A percentile compares a stretch with the other conserved stretches of the same genome.
Conservation (phyloP, 2,329 filamentous ascomycete genomes). For the Claviceps digitariae region DNA sequence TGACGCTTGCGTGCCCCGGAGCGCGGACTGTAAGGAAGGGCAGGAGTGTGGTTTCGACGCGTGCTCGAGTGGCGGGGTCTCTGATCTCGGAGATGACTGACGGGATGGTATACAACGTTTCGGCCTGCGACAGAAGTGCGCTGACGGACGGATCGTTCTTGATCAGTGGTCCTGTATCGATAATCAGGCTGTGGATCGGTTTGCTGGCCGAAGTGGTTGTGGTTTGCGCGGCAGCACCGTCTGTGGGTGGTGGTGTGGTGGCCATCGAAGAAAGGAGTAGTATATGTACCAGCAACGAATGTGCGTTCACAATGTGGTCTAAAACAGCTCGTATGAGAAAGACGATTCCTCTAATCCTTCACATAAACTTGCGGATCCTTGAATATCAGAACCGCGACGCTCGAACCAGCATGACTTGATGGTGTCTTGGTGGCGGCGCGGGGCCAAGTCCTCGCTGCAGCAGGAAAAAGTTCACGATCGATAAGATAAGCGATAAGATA, state of each 20-base stretch:
- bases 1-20: constrained; percentile 64
- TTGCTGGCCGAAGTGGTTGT: constrained; percentile 32
- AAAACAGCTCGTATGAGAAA: background rate
- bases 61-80: constrained; percentile 64
- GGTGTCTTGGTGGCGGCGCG: background rate
- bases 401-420: background rate
- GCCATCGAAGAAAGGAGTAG: background rate
- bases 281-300: background rate
- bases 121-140: constrained; percentile 63
- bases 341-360: background rate
- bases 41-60: constrained; percentile 71
- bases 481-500: background rate
- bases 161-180: constrained; percentile 88
- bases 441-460: background rate
- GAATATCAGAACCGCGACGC: background rate
- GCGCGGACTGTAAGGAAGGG: constrained; percentile 72
- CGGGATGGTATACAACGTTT: constrained; percentile 69
- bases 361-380: background rate
- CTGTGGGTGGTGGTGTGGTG: constrained; percentile 2
- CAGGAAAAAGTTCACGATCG: background rate
- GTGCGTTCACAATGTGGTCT: background rate
- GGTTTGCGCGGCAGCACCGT: constrained; percentile 5
- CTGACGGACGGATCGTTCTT: constrained; percentile 82
- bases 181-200: constrained; percentile 66
- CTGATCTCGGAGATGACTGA: constrained; percentile 79